phyloP scores from a whole-genome alignment of 2,329 filamentous ascomycete species.

The Graphilbum fragrans region DNA sequence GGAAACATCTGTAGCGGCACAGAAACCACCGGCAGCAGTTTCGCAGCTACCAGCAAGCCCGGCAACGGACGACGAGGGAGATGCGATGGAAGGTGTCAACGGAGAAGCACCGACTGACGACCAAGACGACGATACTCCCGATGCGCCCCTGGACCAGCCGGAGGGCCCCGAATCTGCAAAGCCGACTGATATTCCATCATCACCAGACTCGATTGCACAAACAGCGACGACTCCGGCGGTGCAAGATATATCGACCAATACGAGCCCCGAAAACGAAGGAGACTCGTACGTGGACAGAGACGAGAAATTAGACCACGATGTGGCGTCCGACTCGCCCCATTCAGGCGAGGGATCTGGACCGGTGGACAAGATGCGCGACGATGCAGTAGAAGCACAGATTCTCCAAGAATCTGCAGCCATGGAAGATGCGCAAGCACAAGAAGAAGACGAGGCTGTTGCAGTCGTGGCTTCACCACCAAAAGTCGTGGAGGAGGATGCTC shows the following conservation, averaged over 20 bases:
- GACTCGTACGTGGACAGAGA: conserved; percentile 40
- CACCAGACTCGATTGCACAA: conserved; percentile 55
- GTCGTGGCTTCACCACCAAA: neutral
- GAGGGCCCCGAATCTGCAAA: too few relatives aligned
- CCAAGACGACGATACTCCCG: too few relatives aligned
- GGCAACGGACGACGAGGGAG: too few relatives aligned
- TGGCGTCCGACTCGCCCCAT: conserved; percentile 9
- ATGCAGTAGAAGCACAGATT: conserved; percentile 29
- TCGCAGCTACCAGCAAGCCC: too few relatives aligned
- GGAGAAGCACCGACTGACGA: too few relatives aligned
- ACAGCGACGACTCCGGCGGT: conserved; percentile 62
- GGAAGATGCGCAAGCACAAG: conserved; percentile 1
- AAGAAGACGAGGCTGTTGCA: neutral
- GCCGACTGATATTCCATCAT: conserved; percentile 33
- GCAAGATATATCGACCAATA: conserved; percentile 58
- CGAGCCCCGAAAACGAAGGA: conserved; percentile 59
- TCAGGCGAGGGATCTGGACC: neutral
- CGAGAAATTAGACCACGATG: conserved; percentile 21
- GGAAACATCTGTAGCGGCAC: too few relatives aligned
- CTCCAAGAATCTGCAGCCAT: conserved; percentile 28
- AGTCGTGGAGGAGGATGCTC: neutral
- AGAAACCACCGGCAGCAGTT: too few relatives aligned
- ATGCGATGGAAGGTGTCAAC: too few relatives aligned
- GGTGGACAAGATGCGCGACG: conserved; percentile 4
- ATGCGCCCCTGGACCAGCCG: too few relatives aligned